Percentiles rank a stretch among this genome's conserved stretches.
phyloP scores from a whole-genome alignment of 1,284 basidiomycete species.

The Tausonia pullulans region DNA sequence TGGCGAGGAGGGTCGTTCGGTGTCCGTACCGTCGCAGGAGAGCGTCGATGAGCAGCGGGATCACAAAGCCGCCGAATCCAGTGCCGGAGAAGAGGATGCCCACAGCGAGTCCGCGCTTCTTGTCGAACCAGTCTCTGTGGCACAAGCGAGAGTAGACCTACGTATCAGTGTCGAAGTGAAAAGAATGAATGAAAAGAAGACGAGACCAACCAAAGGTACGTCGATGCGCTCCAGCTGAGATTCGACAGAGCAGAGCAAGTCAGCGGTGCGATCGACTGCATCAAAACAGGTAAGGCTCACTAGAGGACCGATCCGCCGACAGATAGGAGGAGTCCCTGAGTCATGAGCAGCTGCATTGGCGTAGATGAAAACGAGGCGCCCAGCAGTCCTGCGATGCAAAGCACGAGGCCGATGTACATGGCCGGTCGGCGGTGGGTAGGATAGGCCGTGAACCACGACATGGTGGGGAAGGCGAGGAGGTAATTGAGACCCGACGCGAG shows the following conservation, averaged over 20 bases:
- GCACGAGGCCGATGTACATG: not conserved
- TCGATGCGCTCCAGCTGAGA: not conserved
- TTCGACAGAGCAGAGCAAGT: no score
- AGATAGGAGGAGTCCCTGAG: not conserved
- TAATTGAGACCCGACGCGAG: conserved; percentile 1
- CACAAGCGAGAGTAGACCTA: not conserved
- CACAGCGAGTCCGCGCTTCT: not conserved
- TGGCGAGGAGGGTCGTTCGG: not conserved
- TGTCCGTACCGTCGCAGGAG: not conserved
- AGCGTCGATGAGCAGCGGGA: not conserved
- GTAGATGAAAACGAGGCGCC: not conserved
- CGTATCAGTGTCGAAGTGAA: not conserved
- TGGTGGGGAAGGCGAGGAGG: not conserved
- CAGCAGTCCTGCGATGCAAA: not conserved
- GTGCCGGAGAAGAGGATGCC: conserved; percentile 4
- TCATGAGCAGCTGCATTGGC: conserved; percentile 1
- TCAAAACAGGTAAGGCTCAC: no score
- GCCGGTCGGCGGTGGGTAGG: not conserved
- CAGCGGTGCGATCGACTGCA: no score
- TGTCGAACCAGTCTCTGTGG: not conserved
- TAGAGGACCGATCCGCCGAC: not conserved
- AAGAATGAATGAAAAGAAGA: not conserved
- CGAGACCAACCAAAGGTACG: not conserved
- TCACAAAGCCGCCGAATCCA: not conserved
- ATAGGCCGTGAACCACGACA: not conserved